Base-by-base conservation (phyloP, 1,284 basidiomycete genomes). In the Cutaneotrichosporon cyanovorans region DNA sequence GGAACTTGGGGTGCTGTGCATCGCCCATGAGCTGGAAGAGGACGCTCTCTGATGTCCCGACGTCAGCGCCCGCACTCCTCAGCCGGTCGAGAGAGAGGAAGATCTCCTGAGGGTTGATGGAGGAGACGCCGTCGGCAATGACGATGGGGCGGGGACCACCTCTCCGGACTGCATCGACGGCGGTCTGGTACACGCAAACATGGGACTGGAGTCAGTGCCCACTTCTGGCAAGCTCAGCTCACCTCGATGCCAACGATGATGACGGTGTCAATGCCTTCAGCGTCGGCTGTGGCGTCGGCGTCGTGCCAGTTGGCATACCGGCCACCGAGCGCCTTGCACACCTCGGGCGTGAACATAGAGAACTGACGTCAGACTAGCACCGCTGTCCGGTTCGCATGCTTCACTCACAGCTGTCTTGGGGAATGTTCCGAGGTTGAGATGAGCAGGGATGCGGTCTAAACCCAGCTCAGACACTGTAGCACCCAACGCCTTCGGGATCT, bases 131-230 rank as follows among this genome's bases (percentile, higher is more conserved):
- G 62, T 95, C 91, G 15, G 85, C 84, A 33, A 91, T 73, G 36
- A 93, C 78, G 61, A 80, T 77, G 39, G 56, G 68, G 16, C 73
- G 45, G 10, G 48, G 45, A 19, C 67, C 84, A 68, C 19, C 89
- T 12, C 18, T 15, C 18, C 46, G 39, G 19, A 39, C 39, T 5
- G 21, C 74, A 47, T 84, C 81, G 8, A 89, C 73, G 0, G 83
- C 76, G 1, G 86, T 85, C 71, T 92, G 88, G 4, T 87, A 76
- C 9, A 95, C 81, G 62, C 91, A 96, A 49, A 96, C 82, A 60
- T 95, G 91, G 2, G 84, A 79, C 84, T 66, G 37, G 1, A 7
- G 37, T 28, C 30, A 31, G 23, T 9, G 28, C 16, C n/a, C 39
- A 30, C 15, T n/a, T n/a, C n/a, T n/a, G n/a, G 3, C 0, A 7